Evolutionary conservation across 2,329 filamentous ascomycete genomes (phyloP).

Genomic region (Neodidymelliopsis sp.): DNA sequence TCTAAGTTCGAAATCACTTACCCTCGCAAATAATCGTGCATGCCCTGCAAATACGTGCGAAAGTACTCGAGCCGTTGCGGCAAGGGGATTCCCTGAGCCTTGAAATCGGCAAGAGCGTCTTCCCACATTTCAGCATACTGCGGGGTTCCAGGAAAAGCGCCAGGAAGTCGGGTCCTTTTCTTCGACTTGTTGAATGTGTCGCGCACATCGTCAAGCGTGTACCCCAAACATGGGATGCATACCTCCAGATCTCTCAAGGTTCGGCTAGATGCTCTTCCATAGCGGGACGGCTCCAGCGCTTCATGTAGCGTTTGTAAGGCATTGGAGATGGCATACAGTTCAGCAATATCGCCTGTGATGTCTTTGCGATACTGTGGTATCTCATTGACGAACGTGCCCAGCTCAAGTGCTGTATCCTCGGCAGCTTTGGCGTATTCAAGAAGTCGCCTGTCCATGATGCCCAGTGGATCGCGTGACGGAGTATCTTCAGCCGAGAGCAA

Average conservation of each 20-base stretch:
- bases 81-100: slow-evolving; percentile 56
- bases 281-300: slow-evolving; percentile 50
- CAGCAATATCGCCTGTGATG: slow-evolving; percentile 62
- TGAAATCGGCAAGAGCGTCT: slow-evolving; percentile 56
- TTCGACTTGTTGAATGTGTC: slow-evolving; percentile 50
- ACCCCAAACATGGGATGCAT: slow-evolving; percentile 57
- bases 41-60: slow-evolving; percentile 57
- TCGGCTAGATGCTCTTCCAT: slow-evolving; percentile 43
- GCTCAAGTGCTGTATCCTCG: slow-evolving; percentile 61
- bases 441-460: slow-evolving; percentile 48
- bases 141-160: slow-evolving; percentile 48
- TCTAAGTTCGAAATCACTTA: slow-evolving; percentile 37
- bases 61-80: slow-evolving; percentile 59
- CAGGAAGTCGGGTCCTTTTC: slow-evolving; percentile 36
- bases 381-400: slow-evolving; percentile 59
- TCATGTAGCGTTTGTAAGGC: slow-evolving; percentile 58
- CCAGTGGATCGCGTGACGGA: slow-evolving; percentile 33
- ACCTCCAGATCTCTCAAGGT: slow-evolving; percentile 59
- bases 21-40: slow-evolving; percentile 55
- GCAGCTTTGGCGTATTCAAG: slow-evolving; percentile 55
- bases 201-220: slow-evolving; percentile 61
- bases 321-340: slow-evolving; percentile 63
- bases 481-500: slow-evolving; percentile 30
- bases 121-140: slow-evolving; percentile 61
- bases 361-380: slow-evolving; percentile 60